Base-by-base conservation (phyloP, 1,139 yeast genomes). In the Candida sp. region DNA sequence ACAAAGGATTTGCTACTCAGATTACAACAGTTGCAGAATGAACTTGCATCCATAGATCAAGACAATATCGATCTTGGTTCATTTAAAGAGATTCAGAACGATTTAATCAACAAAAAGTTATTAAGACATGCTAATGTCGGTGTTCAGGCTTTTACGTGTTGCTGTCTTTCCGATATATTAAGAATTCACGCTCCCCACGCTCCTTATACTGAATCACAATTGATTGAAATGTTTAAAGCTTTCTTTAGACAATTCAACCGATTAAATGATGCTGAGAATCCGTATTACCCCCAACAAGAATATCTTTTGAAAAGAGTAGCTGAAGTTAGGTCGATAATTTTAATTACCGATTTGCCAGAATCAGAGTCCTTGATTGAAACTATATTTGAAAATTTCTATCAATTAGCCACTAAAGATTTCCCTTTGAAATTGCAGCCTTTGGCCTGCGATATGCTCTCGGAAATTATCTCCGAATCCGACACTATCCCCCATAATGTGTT, bases 171-270 rank as follows among this genome's bases (percentile, higher is more conserved):
- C 3, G 96, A 90, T 59, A 70, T 91, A 11, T 64, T 91, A 36
- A 73, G 96, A 47, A 64, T 90, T 8, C 84, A 75, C 58, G 97
- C 97, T 0, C 97, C 97, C 0, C 88, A 90, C 61, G 96, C 97
- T 4, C 97, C 98, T 5, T 90, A 77, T 61, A 81, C 87, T 2
- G 81, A 82, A 32, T 52, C 66, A 1, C 84, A 86, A 50, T 66
- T 90, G 29, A 68, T 81, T 1, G 81, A 74, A 25, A 72, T 84
- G n/a, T 85, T 86, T 64, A 75, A 70, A 49, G 66, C 83, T 5
- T 81, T 88, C 54, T 74, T 84, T 50, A 65, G 68, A 32, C 93
- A 87, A 57, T 78, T 90, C 51, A 74, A 73, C 45, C 73, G 72
- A 38, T 63, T 89, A 36, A 61, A 76, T 9, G 82, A 84, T 46